Conservation (phyloP, 495 filamentous ascomycete species). For the Neohortaea acidophila region DNA sequence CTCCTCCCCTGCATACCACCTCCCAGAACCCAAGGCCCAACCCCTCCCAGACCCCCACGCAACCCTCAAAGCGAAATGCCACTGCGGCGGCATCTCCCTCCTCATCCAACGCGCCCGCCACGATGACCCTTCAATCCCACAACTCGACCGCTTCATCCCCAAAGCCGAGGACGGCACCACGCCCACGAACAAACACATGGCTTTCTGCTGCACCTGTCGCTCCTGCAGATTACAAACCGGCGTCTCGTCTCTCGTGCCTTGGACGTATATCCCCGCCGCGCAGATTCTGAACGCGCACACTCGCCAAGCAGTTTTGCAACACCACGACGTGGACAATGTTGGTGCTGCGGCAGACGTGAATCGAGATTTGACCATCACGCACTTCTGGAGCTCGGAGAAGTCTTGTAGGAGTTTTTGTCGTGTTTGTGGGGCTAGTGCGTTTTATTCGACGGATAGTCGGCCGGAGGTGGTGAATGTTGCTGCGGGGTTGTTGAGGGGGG, state of each 20-base stretch:
- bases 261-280: not conserved
- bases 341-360: not conserved
- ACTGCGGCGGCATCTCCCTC: not conserved
- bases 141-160: slow-evolving; percentile 1
- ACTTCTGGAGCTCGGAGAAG: not conserved
- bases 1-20: not conserved
- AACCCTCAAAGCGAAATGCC: not conserved
- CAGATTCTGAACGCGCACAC: slow-evolving; percentile 1
- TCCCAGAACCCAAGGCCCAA: too few species aligned
- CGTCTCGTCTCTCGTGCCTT: not conserved
- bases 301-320: not conserved
- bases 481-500: not conserved
- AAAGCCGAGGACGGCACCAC: not conserved
- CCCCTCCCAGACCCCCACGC: not conserved
- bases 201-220: not conserved
- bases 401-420: not conserved
- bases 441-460: not conserved
- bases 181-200: not conserved
- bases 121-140: not conserved
- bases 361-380: not conserved
- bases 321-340: not conserved
- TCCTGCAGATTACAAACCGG: not conserved
- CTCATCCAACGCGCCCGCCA: not conserved
- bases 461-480: not conserved
- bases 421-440: not conserved